These are phyloP conservation scores for Arthrinium puccinioides DNA, from an alignment of 2,329 filamentous ascomycete genomes.

Conservation along the genomic window DNA sequence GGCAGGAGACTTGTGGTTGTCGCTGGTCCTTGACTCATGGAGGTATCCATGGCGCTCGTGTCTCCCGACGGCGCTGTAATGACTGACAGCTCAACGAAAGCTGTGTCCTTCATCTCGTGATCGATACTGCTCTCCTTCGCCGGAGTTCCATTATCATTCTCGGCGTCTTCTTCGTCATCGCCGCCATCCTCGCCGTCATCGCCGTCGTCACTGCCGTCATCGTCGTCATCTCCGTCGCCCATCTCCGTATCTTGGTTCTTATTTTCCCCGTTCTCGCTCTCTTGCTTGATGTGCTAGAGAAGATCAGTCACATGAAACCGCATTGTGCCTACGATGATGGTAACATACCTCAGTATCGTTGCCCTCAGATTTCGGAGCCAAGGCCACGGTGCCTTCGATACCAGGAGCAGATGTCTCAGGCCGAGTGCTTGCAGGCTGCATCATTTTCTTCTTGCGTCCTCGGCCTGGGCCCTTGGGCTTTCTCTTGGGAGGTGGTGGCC, in stretches of 20 bases:
- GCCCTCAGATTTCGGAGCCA: too few relatives aligned
- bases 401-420: slow-evolving; percentile 27
- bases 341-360: slow-evolving; percentile 31
- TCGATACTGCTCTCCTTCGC: slow-evolving; percentile 23
- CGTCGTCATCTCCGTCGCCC: slow-evolving; percentile 43
- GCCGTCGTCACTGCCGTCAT: slow-evolving; percentile 39
- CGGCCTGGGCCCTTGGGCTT: slow-evolving; percentile 75
- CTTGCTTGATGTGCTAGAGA: slow-evolving; percentile 31
- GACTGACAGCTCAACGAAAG: slow-evolving; percentile 16
- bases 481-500: slow-evolving; percentile 70
- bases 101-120: slow-evolving; percentile 22
- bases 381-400: slow-evolving; percentile 26
- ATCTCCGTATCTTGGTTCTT: slow-evolving; percentile 45
- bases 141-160: slow-evolving; percentile 32
- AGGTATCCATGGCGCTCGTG: slow-evolving; percentile 12
- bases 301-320: too few relatives aligned
- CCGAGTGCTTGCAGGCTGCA: slow-evolving; percentile 24
- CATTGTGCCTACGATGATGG: too few relatives aligned
- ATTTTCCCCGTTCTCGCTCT: slow-evolving; percentile 27
- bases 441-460: slow-evolving; percentile 67
- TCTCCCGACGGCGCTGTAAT: slow-evolving; percentile 10
- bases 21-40: slow-evolving; percentile 10
- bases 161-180: slow-evolving; percentile 34
- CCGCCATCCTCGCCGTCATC: slow-evolving; percentile 38
- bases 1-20: slow-evolving; percentile 25